Base-by-base conservation (phyloP, 805 yeast genomes). In the Metahyphopichia silvanorum region DNA sequence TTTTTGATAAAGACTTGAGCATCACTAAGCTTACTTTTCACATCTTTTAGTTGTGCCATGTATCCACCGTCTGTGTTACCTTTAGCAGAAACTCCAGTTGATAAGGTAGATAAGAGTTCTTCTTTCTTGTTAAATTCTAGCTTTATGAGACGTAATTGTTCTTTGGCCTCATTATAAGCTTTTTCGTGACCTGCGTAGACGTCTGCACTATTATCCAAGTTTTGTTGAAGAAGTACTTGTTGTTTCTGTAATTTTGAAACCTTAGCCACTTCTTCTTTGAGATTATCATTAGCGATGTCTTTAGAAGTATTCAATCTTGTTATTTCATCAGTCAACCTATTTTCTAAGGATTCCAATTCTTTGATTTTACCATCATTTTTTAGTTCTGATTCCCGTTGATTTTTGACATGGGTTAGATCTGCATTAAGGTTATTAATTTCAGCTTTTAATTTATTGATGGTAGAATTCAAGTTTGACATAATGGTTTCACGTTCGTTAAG, bases 1-100 rank as follows among this genome's bases (percentile, higher is more conserved):
- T 80, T 82, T 37, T 82, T 79, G 15, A 80, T 71, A 16, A 65
- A 46, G 3, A 82, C 78, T 21, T 70, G 69, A 1, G 77, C 60
- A 14, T 74, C 71, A 28, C 79, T 72, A 5, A 80, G 53, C 24
- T 64, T 68, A 16, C 71, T 71, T 44, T 81, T 82, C 6, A 77
- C 78, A 29, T 76, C 78, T 36, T 76, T 75, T 25, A 88, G 58
- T 46, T 87, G 95, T 2, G 80, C 71, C 40, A 71, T 62, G 55
- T 86, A 89, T 6, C 96, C 96, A 21, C 84, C 80, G 46, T 80
- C 82, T 0, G 79, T 71, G 21, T 66, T 69, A 34, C 94, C 96
- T 38, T 76, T 79, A 0, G 94, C 76, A 0, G 96, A 84, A n/a
- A 89, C 79, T 47, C 97, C 96, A 0, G 96, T 86, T 0, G 88